Percentiles rank a stretch among this genome's conserved stretches.
These are phyloP conservation scores for Pythium plurisporium DNA, from an alignment of 352 stramenopile genomes.

Conservation along the genomic window DNA sequence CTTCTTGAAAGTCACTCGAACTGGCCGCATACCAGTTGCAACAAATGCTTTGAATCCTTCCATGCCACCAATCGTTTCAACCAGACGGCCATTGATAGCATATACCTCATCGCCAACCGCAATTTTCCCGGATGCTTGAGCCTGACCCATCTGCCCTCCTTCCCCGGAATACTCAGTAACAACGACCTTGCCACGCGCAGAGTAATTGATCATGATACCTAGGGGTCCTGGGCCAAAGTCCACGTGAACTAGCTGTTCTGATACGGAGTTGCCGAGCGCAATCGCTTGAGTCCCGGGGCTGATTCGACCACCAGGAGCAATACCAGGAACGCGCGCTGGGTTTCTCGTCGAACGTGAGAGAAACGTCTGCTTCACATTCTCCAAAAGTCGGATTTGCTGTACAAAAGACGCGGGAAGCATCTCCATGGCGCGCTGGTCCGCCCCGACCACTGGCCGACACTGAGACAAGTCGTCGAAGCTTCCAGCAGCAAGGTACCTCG, in stretches of 20 bases:
- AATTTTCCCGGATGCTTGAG: conserved; percentile 65
- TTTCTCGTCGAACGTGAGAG: conserved; percentile 2
- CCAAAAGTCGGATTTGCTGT: conserved; percentile 61
- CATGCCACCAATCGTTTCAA: conserved; percentile 66
- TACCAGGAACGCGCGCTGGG: neutral
- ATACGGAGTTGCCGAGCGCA: neutral
- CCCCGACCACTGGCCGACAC: conserved; percentile 42
- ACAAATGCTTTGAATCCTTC: conserved; percentile 77
- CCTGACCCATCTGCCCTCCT: conserved; percentile 63
- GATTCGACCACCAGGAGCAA: neutral
- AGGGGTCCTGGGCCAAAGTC: conserved; percentile 66
- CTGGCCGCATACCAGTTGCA: conserved; percentile 47
- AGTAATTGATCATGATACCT: conserved; percentile 84
- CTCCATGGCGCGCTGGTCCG: conserved; percentile 37
- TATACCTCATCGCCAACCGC: conserved; percentile 73
- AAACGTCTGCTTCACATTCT: conserved; percentile 47
- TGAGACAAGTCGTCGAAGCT: conserved; percentile 58
- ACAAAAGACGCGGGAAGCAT: conserved; percentile 67
- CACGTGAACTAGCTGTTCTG: conserved; percentile 51
- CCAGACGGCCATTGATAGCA: conserved; percentile 59
- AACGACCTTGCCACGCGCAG: conserved; percentile 57
- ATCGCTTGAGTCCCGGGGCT: neutral
- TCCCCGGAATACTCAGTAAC: conserved; percentile 81
- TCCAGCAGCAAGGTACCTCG: conserved; percentile 49
- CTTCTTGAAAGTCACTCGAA: conserved; percentile 62